phyloP scores from a whole-genome alignment of 2,329 filamentous ascomycete genomes.

The Cercospora sojina region DNA sequence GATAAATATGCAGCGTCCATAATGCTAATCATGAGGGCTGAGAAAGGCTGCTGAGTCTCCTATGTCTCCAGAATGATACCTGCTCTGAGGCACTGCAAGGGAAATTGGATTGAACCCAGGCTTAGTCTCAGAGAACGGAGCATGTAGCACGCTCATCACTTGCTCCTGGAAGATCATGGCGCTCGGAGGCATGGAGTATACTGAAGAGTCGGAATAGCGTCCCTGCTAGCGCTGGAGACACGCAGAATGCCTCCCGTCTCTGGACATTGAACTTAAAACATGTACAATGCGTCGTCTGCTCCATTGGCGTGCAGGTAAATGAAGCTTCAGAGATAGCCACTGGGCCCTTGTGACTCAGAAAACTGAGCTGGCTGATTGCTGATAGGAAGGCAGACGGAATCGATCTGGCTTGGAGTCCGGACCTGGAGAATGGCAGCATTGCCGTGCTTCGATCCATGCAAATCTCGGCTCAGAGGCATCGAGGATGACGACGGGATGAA shows the following conservation, averaged over 20 bases:
- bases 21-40: neutral
- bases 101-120: neutral
- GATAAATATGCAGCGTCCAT: neutral
- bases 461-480: neutral
- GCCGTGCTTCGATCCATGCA: neutral
- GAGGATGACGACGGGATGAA: neutral
- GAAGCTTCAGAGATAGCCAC: neutral
- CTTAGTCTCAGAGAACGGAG: neutral
- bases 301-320: neutral
- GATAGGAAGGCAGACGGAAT: neutral
- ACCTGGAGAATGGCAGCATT: neutral
- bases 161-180: neutral
- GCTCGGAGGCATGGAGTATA: neutral
- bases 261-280: neutral
- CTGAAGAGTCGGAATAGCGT: neutral
- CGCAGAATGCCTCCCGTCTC: neutral
- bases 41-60: neutral
- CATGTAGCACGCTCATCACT: neutral
- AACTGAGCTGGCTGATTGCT: neutral
- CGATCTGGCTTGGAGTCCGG: neutral
- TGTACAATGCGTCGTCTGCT: neutral
- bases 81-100: neutral
- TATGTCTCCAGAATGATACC: neutral
- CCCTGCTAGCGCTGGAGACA: neutral
- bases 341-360: neutral